Base-by-base conservation (phyloP, 2,329 filamentous ascomycete genomes). In the Fusarium ambrosium region DNA sequence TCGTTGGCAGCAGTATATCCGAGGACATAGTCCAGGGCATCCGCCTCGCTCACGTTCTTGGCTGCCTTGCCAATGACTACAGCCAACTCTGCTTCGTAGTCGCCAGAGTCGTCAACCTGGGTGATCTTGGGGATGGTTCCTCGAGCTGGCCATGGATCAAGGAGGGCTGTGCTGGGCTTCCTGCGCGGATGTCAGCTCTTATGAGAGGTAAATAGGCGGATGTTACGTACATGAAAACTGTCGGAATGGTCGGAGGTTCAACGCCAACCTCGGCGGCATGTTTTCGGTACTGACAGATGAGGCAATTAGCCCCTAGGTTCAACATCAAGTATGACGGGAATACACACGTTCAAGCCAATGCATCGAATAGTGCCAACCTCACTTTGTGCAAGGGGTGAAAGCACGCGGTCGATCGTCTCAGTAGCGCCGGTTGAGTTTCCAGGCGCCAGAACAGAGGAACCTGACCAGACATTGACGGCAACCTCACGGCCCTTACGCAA, bases 1-100 rank as follows among this genome's bases (percentile, higher is more conserved):
- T 93, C 91, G 81, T 92, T 93, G 76, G 87, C 86, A 24, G 87
- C 86, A 1, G 89, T 91, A 79, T 93, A 93, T 32, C 91, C 91
- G 2, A 92, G 86, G 6, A 93, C 85, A 75, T 92, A 91, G 72
- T 88, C 85, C 61, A 90, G 78, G 6, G 90, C 89, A 32, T 91
- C 86, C 1, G 83, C 85, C 73, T 90, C 89, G 55, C 85, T 82
- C 11, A 91, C 88, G 72, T 92, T 89, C 84, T 85, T 80, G 81
- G 85, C 83, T 14, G 83, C 79, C 73, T 83, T 85, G 36, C 88
- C 87, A 51, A 92, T 86, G 14, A 91, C 84, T 34, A 91, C 85
- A 14, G 86, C 89, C 61, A 92, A 84, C 80, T 91, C 89, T 4
- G 88, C 87, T 79, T 91, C 89, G 79, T 90, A 90, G 80, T 91